phyloP scores from a whole-genome alignment of 257 asterid genomes.

The Verbascum thapsus region DNA sequence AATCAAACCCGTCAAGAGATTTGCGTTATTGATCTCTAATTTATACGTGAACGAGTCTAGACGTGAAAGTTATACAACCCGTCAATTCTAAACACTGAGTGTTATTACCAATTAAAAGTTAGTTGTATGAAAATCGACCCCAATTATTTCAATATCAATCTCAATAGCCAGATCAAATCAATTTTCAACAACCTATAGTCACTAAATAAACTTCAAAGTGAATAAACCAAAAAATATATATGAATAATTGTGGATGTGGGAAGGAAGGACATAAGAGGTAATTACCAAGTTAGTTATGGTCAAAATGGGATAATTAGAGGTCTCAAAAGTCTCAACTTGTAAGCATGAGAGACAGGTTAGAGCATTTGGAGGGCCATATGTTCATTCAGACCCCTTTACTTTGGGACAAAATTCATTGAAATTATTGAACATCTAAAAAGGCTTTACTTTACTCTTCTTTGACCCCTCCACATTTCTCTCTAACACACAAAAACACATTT shows the following conservation, averaged over 20 bases:
- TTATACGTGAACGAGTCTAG: no score
- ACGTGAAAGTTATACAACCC: no score
- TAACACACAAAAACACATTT: not conserved
- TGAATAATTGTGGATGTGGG: slow-evolving; percentile 7
- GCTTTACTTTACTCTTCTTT: slow-evolving; percentile 46
- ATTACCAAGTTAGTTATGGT: slow-evolving; percentile 31
- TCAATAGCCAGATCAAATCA: slow-evolving; percentile 15
- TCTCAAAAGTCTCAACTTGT: slow-evolving; percentile 31
- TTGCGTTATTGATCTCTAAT: no score
- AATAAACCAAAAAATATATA: not conserved
- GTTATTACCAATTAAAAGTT: not conserved
- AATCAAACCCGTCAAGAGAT: not conserved
- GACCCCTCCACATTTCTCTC: slow-evolving; percentile 36
- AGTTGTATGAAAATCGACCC: not conserved
- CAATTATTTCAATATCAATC: not conserved
- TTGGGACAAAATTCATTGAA: slow-evolving; percentile 61
- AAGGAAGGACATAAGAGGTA: slow-evolving; percentile 27
- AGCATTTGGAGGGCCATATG: slow-evolving; percentile 55
- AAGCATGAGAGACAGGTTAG: slow-evolving; percentile 62
- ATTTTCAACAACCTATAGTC: not conserved
- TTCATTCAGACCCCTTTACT: slow-evolving; percentile 47
- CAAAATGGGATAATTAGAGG: slow-evolving; percentile 28
- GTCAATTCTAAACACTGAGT: no score
- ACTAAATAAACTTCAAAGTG: not conserved
- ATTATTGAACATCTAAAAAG: slow-evolving; percentile 68